Conservation (phyloP, 2,329 filamentous ascomycete genomes). For the Claviceps arundinis region DNA sequence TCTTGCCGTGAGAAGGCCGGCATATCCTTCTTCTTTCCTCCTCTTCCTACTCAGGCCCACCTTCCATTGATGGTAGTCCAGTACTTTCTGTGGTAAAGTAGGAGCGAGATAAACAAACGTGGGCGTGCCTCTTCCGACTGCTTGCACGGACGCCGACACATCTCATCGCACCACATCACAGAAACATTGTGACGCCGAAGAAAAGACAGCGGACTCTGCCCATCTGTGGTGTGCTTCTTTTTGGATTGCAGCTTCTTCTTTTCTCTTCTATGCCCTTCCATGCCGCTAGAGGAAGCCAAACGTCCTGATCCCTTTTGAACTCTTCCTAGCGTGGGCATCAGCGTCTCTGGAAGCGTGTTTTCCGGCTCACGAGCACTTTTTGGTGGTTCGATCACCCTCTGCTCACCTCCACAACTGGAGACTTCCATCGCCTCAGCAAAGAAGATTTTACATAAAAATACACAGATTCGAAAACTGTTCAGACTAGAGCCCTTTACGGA, state of each 20-base stretch:
- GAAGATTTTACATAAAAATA: not conserved
- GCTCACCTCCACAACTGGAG: not conserved
- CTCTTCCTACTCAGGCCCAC: too few species aligned
- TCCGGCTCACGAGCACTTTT: not conserved
- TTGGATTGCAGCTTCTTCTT: slow-evolving; percentile 4
- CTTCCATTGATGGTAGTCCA: too few species aligned
- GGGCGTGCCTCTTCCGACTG: too few species aligned
- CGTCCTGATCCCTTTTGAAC: not conserved
- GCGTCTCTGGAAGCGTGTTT: not conserved
- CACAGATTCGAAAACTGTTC: not conserved
- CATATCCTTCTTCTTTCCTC: not conserved
- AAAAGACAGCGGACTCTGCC: not conserved
- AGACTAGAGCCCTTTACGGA: not conserved
- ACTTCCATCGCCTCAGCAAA: too few species aligned
- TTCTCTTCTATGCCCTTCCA: not conserved
- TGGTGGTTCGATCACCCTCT: not conserved
- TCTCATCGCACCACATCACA: too few species aligned
- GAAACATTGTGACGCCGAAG: not conserved
- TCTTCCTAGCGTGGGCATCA: not conserved
- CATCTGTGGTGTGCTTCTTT: not conserved
- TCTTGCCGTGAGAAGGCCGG: not conserved
- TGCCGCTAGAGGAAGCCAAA: not conserved
- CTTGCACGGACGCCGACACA: too few species aligned
- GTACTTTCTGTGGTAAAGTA: too few species aligned
- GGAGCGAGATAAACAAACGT: too few species aligned